Percentiles rank a stretch among this genome's conserved stretches.
phyloP scores from a whole-genome alignment of 805 yeast genomes.

The Hanseniaspora valbyensis region DNA sequence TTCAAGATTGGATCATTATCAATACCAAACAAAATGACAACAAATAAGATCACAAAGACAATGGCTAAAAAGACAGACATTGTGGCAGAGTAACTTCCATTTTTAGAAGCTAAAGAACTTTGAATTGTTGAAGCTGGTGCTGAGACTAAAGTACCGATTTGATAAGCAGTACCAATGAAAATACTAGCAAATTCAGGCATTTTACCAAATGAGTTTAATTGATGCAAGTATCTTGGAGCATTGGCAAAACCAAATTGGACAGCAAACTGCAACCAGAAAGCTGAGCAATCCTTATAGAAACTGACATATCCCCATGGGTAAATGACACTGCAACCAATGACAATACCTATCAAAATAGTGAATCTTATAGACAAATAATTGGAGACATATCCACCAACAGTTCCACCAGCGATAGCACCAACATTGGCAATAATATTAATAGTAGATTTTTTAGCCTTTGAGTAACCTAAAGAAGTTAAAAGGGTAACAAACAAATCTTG shows the following conservation, averaged over 20 bases:
- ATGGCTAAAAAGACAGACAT: slow-evolving; percentile 61
- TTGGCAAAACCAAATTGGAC: slow-evolving; percentile 68
- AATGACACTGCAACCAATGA: slow-evolving; percentile 48
- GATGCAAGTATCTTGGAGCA: slow-evolving; percentile 50
- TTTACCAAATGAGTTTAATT: slow-evolving; percentile 44
- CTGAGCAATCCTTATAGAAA: slow-evolving; percentile 42
- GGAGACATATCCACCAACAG: slow-evolving; percentile 48
- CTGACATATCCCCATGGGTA: slow-evolving; percentile 53
- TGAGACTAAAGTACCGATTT: slow-evolving; percentile 56
- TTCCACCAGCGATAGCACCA: slow-evolving; percentile 60
- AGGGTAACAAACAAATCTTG: slow-evolving; percentile 64
- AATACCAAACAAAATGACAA: slow-evolving; percentile 48
- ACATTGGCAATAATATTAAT: slow-evolving; percentile 53
- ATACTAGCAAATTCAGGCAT: slow-evolving; percentile 41
- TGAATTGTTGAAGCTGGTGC: slow-evolving; percentile 63
- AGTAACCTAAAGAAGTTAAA: slow-evolving; percentile 37
- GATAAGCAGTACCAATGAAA: slow-evolving; percentile 53
- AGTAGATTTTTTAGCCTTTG: slow-evolving; percentile 42
- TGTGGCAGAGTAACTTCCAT: slow-evolving; percentile 45
- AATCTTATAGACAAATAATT: slow-evolving; percentile 57
- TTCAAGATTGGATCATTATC: slow-evolving; percentile 32
- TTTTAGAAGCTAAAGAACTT: slow-evolving; percentile 43
- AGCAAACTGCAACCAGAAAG: slow-evolving; percentile 48
- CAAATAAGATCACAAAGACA: slow-evolving; percentile 43
- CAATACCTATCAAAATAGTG: slow-evolving; percentile 46